phyloP scores from a whole-genome alignment of 345 rosid genomes.

The Sonneratia alba region DNA sequence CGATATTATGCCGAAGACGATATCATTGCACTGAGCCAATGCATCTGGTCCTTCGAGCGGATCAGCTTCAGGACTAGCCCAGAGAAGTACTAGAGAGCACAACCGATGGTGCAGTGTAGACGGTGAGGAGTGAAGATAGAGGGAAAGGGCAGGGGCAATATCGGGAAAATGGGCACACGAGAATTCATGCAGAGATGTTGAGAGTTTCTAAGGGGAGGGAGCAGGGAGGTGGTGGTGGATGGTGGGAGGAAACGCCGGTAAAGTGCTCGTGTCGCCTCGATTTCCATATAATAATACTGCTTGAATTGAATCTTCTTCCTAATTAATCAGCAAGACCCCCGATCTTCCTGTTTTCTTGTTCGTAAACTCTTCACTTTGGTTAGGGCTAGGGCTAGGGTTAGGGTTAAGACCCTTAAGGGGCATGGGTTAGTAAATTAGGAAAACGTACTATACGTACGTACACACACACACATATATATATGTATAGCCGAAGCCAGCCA shows the following conservation, averaged over 20 bases:
- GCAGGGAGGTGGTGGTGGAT: slow-evolving; percentile 31
- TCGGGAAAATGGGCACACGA: slow-evolving; percentile 28
- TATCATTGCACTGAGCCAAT: too few relatives aligned
- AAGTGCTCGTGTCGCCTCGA: slow-evolving; percentile 98
- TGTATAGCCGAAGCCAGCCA: background rate
- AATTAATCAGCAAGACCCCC: background rate
- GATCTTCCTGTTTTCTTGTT: slow-evolving; percentile 11
- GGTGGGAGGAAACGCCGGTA: slow-evolving; percentile 93
- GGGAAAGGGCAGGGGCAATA: slow-evolving; percentile 16
- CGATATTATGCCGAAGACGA: too few relatives aligned
- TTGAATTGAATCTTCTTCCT: background rate
- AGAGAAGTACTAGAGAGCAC: too few relatives aligned
- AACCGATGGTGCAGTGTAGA: too few relatives aligned
- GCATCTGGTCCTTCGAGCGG: too few relatives aligned
- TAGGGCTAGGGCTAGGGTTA: slow-evolving; percentile 19
- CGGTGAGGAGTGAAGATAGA: slow-evolving; percentile 12
- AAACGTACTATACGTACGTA: background rate
- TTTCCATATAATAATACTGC: background rate
- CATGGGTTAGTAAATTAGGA: background rate
- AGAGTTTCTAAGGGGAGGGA: slow-evolving; percentile 36
- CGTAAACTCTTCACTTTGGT: slow-evolving; percentile 13
- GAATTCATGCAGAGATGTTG: slow-evolving; percentile 47
- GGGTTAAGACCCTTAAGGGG: slow-evolving; percentile 8
- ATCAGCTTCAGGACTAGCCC: too few relatives aligned
- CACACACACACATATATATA: background rate